Evolutionary conservation across 202 grass and related monocot genomes (phyloP).

Genomic region (Panicum virgatum): DNA sequence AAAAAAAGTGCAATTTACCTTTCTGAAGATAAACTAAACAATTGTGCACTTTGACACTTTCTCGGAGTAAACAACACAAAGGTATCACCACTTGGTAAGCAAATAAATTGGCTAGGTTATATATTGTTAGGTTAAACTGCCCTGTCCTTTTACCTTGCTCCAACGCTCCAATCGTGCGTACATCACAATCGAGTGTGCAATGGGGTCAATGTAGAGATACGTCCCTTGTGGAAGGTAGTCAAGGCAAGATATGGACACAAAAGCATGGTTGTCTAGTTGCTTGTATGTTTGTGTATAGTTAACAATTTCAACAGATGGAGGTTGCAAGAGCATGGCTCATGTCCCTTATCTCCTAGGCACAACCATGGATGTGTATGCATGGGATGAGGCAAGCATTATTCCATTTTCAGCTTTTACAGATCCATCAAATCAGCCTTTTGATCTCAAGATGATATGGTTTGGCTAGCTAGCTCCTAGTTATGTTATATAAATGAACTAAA

Average conservation of each 20-base stretch:
- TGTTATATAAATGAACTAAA: background rate
- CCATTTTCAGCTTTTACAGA: slow-evolving; percentile 25
- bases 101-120: slow-evolving; percentile 2
- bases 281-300: slow-evolving; percentile 25
- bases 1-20: background rate
- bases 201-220: slow-evolving; percentile 44
- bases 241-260: slow-evolving; percentile 36
- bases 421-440: slow-evolving; percentile 42
- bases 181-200: slow-evolving; percentile 32
- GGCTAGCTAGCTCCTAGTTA: background rate
- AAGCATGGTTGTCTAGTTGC: slow-evolving; percentile 41
- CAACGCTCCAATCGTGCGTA: slow-evolving; percentile 34
- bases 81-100: slow-evolving; percentile 31
- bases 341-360: slow-evolving; percentile 54
- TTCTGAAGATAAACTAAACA: slow-evolving; percentile 30
- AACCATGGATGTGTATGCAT: slow-evolving; percentile 33
- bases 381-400: slow-evolving; percentile 36
- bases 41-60: slow-evolving; percentile 18
- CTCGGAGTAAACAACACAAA: slow-evolving; percentile 20
- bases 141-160: slow-evolving; percentile 32
- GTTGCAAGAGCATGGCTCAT: slow-evolving; percentile 39
- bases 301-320: slow-evolving; percentile 30
- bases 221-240: slow-evolving; percentile 39
- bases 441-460: slow-evolving; percentile 29
- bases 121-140: slow-evolving; percentile 1